Evolutionary conservation across 192 early-diverging fungal species (phyloP).

Genomic region (Linnemannia schmuckeri): DNA sequence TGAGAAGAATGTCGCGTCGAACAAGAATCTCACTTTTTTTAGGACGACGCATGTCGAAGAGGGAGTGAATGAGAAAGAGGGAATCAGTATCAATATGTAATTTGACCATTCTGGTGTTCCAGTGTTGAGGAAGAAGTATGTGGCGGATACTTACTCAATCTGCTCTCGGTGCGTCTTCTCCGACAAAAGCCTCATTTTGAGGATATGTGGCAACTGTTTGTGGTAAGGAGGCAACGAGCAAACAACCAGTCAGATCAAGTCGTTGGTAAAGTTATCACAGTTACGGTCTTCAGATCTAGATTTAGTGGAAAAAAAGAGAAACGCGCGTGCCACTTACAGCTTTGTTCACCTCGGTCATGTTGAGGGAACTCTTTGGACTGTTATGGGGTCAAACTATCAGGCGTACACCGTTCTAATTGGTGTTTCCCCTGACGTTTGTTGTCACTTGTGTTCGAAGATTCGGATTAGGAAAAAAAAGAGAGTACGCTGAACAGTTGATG

Average conservation of each 20-base stretch:
- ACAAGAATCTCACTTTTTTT: slow-evolving; percentile 46
- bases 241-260: neutral
- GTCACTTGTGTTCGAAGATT: neutral
- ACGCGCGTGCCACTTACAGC: slow-evolving; percentile 23
- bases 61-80: neutral
- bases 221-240: neutral
- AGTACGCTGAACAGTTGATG: neutral
- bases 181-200: slow-evolving; percentile 55
- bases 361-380: slow-evolving; percentile 36
- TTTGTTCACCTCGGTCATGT: slow-evolving; percentile 54
- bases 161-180: slow-evolving; percentile 52
- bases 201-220: slow-evolving; percentile 43
- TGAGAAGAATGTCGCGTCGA: slow-evolving; percentile 45
- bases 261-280: neutral
- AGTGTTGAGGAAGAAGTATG: neutral
- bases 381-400: slow-evolving; percentile 36
- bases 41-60: neutral
- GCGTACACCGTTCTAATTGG: slow-evolving; percentile 27
- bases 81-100: neutral
- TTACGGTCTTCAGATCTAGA: too few relatives aligned
- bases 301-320: neutral
- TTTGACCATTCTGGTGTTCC: neutral
- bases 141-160: slow-evolving; percentile 33
- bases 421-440: slow-evolving; percentile 34
- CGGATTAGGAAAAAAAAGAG: neutral